These are phyloP conservation scores for Camelina laxa DNA, from an alignment of 345 rosid genomes.

Conservation along the genomic window DNA sequence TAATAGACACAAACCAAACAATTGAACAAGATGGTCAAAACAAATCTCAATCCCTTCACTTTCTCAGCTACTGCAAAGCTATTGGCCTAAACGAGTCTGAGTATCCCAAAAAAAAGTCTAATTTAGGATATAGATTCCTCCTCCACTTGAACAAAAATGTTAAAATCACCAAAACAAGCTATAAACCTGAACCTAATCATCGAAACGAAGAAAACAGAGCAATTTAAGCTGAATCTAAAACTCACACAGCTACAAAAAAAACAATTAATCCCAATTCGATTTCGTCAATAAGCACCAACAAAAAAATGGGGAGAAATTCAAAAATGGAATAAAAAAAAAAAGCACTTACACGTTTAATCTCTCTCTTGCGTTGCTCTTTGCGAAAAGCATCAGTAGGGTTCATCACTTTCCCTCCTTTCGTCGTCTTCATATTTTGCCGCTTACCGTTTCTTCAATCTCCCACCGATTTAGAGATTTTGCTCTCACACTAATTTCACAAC, in stretches of 20 bases:
- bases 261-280: conserved; percentile 1
- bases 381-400: conserved; percentile 99
- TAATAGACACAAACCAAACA: not conserved
- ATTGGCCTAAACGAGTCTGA: not conserved
- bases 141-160: not conserved
- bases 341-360: conserved; percentile 74
- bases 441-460: not conserved
- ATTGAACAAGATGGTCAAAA: not conserved
- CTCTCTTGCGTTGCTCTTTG: conserved; percentile 92
- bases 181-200: not conserved
- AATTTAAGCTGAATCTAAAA: not conserved
- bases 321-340: not conserved
- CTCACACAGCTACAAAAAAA: not conserved
- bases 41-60: not conserved
- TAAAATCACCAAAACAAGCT: not conserved
- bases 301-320: not conserved
- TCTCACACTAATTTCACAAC: not conserved
- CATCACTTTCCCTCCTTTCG: conserved; percentile 99
- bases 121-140: not conserved
- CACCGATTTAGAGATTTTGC: conserved; percentile 5
- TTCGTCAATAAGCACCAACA: not conserved
- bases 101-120: not conserved
- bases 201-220: not conserved
- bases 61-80: conserved; percentile 16
- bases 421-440: conserved; percentile 78